Conservation (phyloP, 148 eudicot species). For the Fallopia convolvulus region DNA sequence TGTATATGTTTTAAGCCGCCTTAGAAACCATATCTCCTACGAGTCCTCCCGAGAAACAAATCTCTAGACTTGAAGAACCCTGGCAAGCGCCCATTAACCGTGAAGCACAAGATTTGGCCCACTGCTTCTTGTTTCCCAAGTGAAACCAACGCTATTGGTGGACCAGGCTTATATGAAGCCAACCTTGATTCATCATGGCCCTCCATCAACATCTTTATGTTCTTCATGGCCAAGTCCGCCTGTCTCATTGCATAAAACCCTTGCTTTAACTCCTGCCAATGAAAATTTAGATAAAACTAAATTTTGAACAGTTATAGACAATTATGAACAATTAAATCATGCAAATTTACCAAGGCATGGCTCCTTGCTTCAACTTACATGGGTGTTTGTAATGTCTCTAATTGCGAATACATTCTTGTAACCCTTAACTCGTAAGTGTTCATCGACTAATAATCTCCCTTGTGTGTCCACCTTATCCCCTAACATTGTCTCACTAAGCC, state of each 20-base stretch:
- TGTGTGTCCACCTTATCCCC: conserved; percentile 30
- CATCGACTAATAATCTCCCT: conserved; percentile 37
- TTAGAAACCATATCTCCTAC: conserved; percentile 29
- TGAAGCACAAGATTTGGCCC: conserved; percentile 32
- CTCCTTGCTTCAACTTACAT: conserved; percentile 20
- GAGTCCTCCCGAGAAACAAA: conserved; percentile 41
- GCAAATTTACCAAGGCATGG: too few species aligned
- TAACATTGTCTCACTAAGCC: conserved; percentile 41
- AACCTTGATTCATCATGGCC: conserved; percentile 23
- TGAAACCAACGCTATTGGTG: conserved; percentile 35
- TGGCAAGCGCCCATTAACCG: conserved; percentile 33
- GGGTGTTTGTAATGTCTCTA: conserved; percentile 47
- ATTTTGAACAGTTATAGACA: too few species aligned
- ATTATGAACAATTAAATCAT: too few species aligned
- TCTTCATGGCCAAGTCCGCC: conserved; percentile 28
- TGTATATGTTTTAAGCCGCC: too few species aligned
- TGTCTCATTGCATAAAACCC: conserved; percentile 44
- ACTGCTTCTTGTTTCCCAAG: conserved; percentile 40
- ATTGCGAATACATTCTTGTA: conserved; percentile 39
- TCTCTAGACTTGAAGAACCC: conserved; percentile 47
- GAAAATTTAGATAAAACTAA: too few species aligned
- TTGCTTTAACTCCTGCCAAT: conserved; percentile 46
- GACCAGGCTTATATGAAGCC: conserved; percentile 25
- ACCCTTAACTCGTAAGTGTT: conserved; percentile 40
- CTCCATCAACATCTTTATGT: conserved; percentile 28